Evolutionary conservation across 2,329 filamentous ascomycete genomes (phyloP).

Genomic region (Lojkania enalia): DNA sequence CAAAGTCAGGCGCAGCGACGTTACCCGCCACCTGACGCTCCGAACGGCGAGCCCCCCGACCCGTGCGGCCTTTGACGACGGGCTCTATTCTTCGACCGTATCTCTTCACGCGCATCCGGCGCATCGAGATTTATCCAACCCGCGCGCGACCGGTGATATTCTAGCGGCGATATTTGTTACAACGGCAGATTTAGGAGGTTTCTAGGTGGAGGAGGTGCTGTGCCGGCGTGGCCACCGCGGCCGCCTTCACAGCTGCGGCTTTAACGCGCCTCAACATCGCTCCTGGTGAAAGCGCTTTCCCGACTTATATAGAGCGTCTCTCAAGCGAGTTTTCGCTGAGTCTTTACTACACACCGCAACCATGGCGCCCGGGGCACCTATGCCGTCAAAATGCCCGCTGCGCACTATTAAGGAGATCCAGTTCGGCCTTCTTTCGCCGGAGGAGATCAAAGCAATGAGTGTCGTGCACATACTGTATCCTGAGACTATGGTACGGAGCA

Average conservation of each 20-base stretch:
- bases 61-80: slow-evolving; percentile 35
- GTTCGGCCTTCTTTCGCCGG: slow-evolving; percentile 94
- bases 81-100: slow-evolving; percentile 31
- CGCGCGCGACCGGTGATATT: slow-evolving; percentile 10
- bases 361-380: slow-evolving; percentile 89
- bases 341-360: slow-evolving; percentile 23
- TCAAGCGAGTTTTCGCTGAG: slow-evolving; percentile 6
- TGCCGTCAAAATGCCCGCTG: slow-evolving; percentile 70
- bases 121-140: slow-evolving; percentile 25
- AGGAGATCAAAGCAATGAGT: slow-evolving; percentile 99
- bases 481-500: slow-evolving; percentile 80
- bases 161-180: slow-evolving; percentile 21
- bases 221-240: slow-evolving; percentile 32
- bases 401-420: slow-evolving; percentile 99
- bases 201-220: slow-evolving; percentile 20
- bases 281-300: slow-evolving; percentile 19
- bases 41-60: slow-evolving; percentile 31
- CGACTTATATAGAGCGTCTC: slow-evolving; percentile 8
- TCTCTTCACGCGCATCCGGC: slow-evolving; percentile 38
- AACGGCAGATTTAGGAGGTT: slow-evolving; percentile 1
- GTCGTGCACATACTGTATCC: slow-evolving; percentile 94
- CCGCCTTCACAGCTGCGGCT: slow-evolving; percentile 22
- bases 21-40: slow-evolving; percentile 26
- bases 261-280: slow-evolving; percentile 4
- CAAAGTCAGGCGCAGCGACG: slow-evolving; percentile 27